A percentile compares a stretch with the other conserved stretches of the same genome.
phyloP scores from a whole-genome alignment of 78 protist genomes.

The Parvularia atlantis region DNA sequence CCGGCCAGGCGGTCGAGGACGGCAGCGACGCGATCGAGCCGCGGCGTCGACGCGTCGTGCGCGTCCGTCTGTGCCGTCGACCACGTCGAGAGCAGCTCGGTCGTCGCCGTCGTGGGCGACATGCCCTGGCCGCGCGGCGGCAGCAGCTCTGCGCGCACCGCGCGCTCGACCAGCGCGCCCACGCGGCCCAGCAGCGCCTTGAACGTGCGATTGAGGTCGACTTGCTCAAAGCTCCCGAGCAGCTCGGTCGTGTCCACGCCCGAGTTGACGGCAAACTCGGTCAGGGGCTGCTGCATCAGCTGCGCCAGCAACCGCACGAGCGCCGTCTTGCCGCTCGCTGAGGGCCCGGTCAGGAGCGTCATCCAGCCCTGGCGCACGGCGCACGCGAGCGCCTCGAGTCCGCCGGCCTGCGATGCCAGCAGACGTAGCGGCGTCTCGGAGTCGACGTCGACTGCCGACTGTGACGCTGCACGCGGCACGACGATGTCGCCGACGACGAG shows the following conservation, averaged over 20 bases:
- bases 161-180: background rate
- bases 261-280: constrained; percentile 69
- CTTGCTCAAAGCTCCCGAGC: constrained; percentile 82
- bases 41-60: too few species aligned
- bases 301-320: constrained; percentile 65
- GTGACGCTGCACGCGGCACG: too few species aligned
- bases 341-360: constrained; percentile 67
- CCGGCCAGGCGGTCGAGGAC: too few species aligned
- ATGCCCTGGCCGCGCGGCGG: background rate
- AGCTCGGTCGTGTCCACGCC: constrained; percentile 77
- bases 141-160: background rate
- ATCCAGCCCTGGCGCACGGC: constrained; percentile 63
- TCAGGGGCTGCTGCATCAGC: constrained; percentile 57
- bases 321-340: constrained; percentile 77
- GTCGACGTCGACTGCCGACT: too few species aligned
- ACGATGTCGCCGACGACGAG: too few species aligned
- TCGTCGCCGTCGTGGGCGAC: too few species aligned
- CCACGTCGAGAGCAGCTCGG: too few species aligned
- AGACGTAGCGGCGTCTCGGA: too few species aligned
- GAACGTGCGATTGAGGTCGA: constrained; percentile 42
- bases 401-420: too few species aligned
- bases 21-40: too few species aligned
- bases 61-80: too few species aligned
- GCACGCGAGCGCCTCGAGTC: constrained; percentile 35
- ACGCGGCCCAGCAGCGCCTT: background rate